A percentile compares a stretch with the other conserved stretches of the same genome.
These are phyloP conservation scores for Amylocarpus encephaloides DNA, from an alignment of 2,329 filamentous ascomycete genomes.

Conservation along the genomic window DNA sequence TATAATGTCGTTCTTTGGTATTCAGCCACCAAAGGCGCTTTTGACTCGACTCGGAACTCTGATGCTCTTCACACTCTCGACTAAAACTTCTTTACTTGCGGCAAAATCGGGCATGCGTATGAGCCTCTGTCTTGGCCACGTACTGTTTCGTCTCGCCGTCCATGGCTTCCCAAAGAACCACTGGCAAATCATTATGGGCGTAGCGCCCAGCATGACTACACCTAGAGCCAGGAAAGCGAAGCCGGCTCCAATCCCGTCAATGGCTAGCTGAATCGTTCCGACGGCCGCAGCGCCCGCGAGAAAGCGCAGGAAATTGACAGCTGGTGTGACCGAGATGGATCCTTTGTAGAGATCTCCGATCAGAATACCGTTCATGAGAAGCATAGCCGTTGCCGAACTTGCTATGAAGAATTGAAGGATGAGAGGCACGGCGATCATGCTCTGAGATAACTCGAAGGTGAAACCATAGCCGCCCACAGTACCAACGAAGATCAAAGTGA, in stretches of 20 bases:
- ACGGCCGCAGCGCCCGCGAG: constrained; percentile 24
- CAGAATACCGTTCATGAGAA: constrained; percentile 11
- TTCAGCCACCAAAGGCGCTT: background rate
- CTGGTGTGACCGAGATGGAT: constrained; percentile 24
- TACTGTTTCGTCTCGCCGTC: constrained; percentile 5
- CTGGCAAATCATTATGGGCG: constrained; percentile 8
- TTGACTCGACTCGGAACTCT: background rate
- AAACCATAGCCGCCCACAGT: constrained; percentile 7
- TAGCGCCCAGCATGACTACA: constrained; percentile 2
- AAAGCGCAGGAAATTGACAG: constrained; percentile 30
- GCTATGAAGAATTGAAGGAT: constrained; percentile 19
- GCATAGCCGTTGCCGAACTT: constrained; percentile 27
- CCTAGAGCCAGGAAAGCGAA: constrained; percentile 11
- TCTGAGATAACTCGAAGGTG: background rate
- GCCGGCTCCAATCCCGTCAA: constrained; percentile 15
- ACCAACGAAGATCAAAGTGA: constrained; percentile 9
- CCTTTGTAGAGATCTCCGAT: constrained; percentile 15
- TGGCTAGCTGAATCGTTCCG: constrained; percentile 12
- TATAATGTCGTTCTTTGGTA: background rate
- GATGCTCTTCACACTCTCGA: background rate
- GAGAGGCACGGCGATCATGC: constrained; percentile 9
- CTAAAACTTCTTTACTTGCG: background rate
- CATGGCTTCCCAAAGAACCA: constrained; percentile 10
- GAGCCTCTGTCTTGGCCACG: constrained; percentile 6
- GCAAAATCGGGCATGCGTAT: background rate